A percentile compares a stretch with the other conserved stretches of the same genome.
Evolutionary conservation across 1,139 yeast genomes (phyloP).

Genomic region (Meyerozyma elateridarum): DNA sequence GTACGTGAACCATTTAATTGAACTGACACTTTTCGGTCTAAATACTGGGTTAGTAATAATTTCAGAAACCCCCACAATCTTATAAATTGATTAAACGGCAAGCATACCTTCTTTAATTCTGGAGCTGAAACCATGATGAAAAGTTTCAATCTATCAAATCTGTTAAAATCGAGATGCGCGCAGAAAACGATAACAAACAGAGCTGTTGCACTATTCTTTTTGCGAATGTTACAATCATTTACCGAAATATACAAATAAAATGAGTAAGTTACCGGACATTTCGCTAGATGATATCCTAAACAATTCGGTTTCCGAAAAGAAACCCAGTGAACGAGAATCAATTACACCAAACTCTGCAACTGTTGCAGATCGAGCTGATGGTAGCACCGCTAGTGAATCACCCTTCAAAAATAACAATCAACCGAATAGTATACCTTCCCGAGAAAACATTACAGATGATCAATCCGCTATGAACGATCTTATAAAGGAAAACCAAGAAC

Average conservation of each 20-base stretch:
- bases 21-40: constrained; percentile 68
- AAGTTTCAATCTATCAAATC: background rate
- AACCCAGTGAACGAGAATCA: too few relatives aligned
- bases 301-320: background rate
- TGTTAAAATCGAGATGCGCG: background rate
- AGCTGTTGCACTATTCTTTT: background rate
- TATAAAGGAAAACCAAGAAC: constrained; percentile 1
- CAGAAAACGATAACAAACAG: background rate
- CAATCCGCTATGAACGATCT: too few relatives aligned
- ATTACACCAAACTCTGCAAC: too few relatives aligned
- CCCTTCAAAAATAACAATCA: too few relatives aligned
- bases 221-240: background rate
- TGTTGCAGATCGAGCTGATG: too few relatives aligned
- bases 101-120: constrained; percentile 46
- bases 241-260: background rate
- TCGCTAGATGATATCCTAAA: constrained; percentile 1
- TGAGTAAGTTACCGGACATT: constrained; percentile 1
- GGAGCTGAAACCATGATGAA: constrained; percentile 58
- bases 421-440: too few relatives aligned
- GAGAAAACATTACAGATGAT: too few relatives aligned
- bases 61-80: background rate
- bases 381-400: too few relatives aligned
- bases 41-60: constrained; percentile 42
- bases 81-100: constrained; percentile 5
- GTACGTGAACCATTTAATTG: constrained; percentile 73